A percentile compares a stretch with the other conserved stretches of the same genome.
Conservation (phyloP, 495 filamentous ascomycete genomes). For the Lentithecium fluviatile region DNA sequence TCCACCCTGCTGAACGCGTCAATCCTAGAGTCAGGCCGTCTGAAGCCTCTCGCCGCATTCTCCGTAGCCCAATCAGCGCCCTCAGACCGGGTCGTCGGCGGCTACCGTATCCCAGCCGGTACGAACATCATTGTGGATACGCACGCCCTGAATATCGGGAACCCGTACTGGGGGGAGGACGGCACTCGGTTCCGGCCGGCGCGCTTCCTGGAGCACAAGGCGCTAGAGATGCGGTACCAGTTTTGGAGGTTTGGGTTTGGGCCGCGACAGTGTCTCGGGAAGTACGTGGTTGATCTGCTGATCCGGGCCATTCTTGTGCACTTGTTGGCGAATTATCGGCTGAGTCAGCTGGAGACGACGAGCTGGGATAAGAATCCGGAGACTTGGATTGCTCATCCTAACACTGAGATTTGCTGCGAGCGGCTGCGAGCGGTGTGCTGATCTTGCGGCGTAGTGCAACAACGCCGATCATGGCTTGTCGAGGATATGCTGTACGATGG, state of each 20-base stretch:
- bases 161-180: constrained; percentile 44
- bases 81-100: constrained; percentile 11
- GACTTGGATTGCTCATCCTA: constrained; percentile 10
- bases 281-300: constrained; percentile 12
- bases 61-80: constrained; percentile 44
- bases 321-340: constrained; percentile 5
- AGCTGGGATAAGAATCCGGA: constrained; percentile 7
- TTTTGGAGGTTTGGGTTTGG: constrained; percentile 31
- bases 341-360: not conserved
- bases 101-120: constrained; percentile 10
- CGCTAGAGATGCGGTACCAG: constrained; percentile 13
- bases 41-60: constrained; percentile 44
- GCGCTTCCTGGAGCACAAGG: not conserved
- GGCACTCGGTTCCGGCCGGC: constrained; percentile 32
- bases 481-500: too few relatives aligned
- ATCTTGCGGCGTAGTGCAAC: not conserved
- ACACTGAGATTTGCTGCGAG: constrained; percentile 2
- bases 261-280: constrained; percentile 24
- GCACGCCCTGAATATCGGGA: constrained; percentile 43
- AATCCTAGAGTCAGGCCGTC: constrained; percentile 42
- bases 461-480: not conserved
- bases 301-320: constrained; percentile 5
- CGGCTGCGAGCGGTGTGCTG: not conserved
- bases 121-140: constrained; percentile 45
- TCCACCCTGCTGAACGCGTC: constrained; percentile 38